Base-by-base conservation (phyloP, 1,284 basidiomycete genomes). In the Ustilago crameri region DNA sequence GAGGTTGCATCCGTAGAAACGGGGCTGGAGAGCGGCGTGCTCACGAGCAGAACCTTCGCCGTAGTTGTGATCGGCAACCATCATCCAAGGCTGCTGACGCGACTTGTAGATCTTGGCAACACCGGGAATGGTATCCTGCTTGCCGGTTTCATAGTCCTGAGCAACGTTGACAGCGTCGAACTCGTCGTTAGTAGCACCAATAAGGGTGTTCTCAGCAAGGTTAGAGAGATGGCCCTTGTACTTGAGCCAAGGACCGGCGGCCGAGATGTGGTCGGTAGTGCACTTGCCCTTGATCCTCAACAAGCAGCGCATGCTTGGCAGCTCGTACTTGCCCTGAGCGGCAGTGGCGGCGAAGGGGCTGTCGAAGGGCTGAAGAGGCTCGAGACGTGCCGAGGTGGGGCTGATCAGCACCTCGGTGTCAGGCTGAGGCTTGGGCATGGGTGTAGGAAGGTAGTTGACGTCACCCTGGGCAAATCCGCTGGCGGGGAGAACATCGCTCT, bases 1-100 rank as follows among this genome's bases (percentile, higher is more conserved):
- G 27, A 86, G 60, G 55, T 84, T 83, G 74, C 80, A 82, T 22
- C 92, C 93, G 80, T 96, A 95, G 86, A 95, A 96, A 15, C 96
- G 89, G 47, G 95, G 96, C 83, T 98, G 96, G 32, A 98, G 87
- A 15, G 95, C 94, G 32, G 96, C 96, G 84, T 98, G 96, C 85
- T 98, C 96, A 62, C 96, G 89, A n/a, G 94, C 94, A 72, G 92
- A 93, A 83, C 95, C 96, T 84, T 99, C 96, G 5, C 96, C 96
- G 83, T 98, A 96, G 85, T 84, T 85, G 78, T 80, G 84, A 82
- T 98, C 96, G 1, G 96, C 95, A 32, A 99, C 87, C 47, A 98
- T 86, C 77, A 95, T 91, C 95, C 95, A 98, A 89, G 82, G 81
- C 76, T 84, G 83, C 12, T 61, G 59, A 24, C 82, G 78, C 15